These are phyloP conservation scores for Mycena kentingensis DNA, from an alignment of 768 basidiomycete genomes.

Conservation along the genomic window DNA sequence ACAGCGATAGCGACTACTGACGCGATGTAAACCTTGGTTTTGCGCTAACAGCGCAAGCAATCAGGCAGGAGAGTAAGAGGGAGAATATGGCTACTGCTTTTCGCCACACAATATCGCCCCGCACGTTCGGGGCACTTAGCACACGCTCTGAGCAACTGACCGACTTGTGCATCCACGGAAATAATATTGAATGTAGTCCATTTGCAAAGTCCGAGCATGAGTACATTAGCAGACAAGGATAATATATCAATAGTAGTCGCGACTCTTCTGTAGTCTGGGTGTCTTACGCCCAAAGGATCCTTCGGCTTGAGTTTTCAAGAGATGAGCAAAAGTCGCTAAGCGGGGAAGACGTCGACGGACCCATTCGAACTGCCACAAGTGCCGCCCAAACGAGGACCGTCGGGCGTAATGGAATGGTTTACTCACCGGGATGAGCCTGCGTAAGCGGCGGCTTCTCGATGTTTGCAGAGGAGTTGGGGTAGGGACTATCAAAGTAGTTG, in stretches of 20 bases:
- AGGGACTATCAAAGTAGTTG: constrained; percentile 36
- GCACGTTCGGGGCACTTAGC: too few relatives aligned
- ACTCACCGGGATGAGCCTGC: constrained; percentile 54
- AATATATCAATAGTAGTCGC: constrained; percentile 11
- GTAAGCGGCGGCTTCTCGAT: constrained; percentile 39
- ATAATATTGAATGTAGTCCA: too few relatives aligned
- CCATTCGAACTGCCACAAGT: constrained; percentile 30
- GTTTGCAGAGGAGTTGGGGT: constrained; percentile 27
- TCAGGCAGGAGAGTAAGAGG: too few relatives aligned
- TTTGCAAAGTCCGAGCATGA: too few relatives aligned
- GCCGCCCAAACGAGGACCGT: constrained; percentile 27
- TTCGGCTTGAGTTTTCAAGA: constrained; percentile 19
- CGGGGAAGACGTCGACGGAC: constrained; percentile 16
- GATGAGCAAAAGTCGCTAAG: constrained; percentile 8
- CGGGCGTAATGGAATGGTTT: constrained; percentile 21
- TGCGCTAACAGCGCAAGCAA: too few relatives aligned
- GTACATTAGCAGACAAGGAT: constrained; percentile 1
- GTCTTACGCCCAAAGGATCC: constrained; percentile 27
- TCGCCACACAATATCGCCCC: too few relatives aligned
- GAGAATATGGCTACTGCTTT: too few relatives aligned
- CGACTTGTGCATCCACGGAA: too few relatives aligned
- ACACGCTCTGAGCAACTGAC: too few relatives aligned
- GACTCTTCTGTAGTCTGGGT: constrained; percentile 18
- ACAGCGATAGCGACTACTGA: too few relatives aligned
- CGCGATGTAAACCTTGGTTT: too few relatives aligned